Percentiles rank a stretch among this genome's conserved stretches.
phyloP scores from a whole-genome alignment of 2,329 filamentous ascomycete genomes.

The Fusarium pseudoanthophilum region DNA sequence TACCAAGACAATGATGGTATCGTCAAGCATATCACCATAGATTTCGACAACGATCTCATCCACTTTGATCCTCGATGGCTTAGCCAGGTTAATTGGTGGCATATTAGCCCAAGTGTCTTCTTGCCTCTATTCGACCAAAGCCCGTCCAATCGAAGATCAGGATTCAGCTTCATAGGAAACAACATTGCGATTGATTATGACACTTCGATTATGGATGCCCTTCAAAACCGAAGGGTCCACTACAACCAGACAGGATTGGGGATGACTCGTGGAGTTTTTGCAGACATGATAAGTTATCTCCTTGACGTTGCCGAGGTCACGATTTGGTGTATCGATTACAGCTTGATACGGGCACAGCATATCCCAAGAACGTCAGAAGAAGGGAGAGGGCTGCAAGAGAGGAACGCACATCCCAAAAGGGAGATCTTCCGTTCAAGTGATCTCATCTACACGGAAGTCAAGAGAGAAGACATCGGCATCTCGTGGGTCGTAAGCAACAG shows the following conservation, averaged over 20 bases:
- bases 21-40: constrained; percentile 16
- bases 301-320: background rate
- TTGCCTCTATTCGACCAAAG: background rate
- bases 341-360: background rate
- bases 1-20: background rate
- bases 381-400: fast-evolving
- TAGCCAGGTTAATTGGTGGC: background rate
- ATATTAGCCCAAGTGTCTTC: background rate
- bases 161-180: constrained; percentile 5
- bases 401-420: fast-evolving
- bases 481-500: background rate
- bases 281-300: constrained; percentile 6
- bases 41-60: constrained; percentile 9
- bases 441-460: constrained; percentile 6
- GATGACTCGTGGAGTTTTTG: background rate
- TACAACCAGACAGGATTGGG: background rate
- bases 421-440: constrained; percentile 9
- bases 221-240: background rate
- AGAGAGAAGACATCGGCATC: background rate
- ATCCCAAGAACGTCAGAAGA: fast-evolving
- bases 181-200: constrained; percentile 28
- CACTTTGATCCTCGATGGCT: constrained; percentile 7
- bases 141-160: too few relatives aligned
- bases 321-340: constrained; percentile 25
- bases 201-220: background rate